Percentiles rank a stretch among this genome's conserved stretches.
Evolutionary conservation across 176 grass and related monocot genomes (phyloP).

Genomic region (Elymus sibiricus): DNA sequence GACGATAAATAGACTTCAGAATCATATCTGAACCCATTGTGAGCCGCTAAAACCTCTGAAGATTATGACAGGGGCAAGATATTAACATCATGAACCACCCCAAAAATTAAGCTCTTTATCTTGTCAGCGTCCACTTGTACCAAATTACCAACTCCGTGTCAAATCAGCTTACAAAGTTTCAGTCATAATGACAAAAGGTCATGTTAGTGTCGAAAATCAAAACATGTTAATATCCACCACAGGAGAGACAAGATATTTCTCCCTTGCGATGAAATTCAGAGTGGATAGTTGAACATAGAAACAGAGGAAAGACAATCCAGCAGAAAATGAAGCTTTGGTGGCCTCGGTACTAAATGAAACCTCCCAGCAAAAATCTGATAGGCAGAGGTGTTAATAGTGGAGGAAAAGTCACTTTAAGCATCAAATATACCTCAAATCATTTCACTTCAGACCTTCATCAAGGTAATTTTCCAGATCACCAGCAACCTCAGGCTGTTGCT

Average conservation of each 20-base stretch:
- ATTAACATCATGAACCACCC: constrained; percentile 13
- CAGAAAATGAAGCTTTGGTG: too few species aligned
- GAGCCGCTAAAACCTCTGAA: background rate
- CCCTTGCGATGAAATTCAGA: background rate
- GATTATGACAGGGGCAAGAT: background rate
- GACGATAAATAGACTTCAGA: background rate
- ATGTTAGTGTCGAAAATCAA: background rate
- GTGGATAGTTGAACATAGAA: background rate
- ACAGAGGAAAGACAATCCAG: too few species aligned
- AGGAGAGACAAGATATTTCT: background rate
- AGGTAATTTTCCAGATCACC: background rate
- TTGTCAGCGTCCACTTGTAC: background rate
- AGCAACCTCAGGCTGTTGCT: background rate
- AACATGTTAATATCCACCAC: background rate
- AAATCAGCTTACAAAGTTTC: background rate
- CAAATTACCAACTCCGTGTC: background rate
- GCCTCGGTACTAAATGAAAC: background rate
- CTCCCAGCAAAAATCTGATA: background rate
- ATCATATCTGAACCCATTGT: background rate
- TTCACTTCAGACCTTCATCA: background rate
- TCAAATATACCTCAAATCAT: background rate
- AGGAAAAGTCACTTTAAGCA: background rate
- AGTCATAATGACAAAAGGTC: background rate
- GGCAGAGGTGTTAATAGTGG: background rate
- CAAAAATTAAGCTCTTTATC: background rate